Base-by-base conservation (phyloP, 768 basidiomycete genomes). In the Gloeophyllum trabeum region DNA sequence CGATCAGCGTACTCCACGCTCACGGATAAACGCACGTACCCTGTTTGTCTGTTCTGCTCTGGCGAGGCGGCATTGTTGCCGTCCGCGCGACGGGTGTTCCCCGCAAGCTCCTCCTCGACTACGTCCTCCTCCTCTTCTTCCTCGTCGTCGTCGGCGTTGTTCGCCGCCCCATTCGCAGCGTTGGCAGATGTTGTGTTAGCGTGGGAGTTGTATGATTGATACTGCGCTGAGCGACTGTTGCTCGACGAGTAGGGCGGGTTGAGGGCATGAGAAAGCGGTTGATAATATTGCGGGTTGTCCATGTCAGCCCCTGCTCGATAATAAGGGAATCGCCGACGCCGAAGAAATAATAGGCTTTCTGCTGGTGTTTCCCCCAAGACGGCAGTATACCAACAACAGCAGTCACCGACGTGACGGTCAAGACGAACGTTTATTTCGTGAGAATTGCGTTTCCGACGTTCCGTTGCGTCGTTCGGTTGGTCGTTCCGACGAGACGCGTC, bases 201-300 rank as follows among this genome's bases (percentile, higher is more conserved):
- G 42, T 43, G 39, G 24, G 22, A 24, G 22, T 62, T 36, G 19
- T 46, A 56, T 3, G 53, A 46, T 16, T 51, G 14, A 41, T 54
- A 55, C 43, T 51, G 44, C 24, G 53, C 41, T 39, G 56, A 50
- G 34, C 39, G 48, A 32, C 10, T 10, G 16, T 10, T 32, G 28
- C 10, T 32, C 10, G 28, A 16, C 21, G 51, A 50, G 39, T 58
- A 41, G 35, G 75, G 79, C 0, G 77, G 79, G 56, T 81, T 66
- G 28, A 87, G 67, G 34, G 84, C 84, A 65, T 84, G 79, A 43
- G 83, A 87, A 51, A 87, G 70, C 21, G 84, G 80, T 47, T 84
- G 82, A 62, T 87, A 83, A 48, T 81, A 80, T 56, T 85, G 81
- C 43, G 81, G 80, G 57, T 82, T 82, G 61, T 83, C 69, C 70